Percentiles rank a stretch among this genome's conserved stretches.
Conservation (phyloP, 2,329 filamentous ascomycete species). For the Claviceps digitariae region DNA sequence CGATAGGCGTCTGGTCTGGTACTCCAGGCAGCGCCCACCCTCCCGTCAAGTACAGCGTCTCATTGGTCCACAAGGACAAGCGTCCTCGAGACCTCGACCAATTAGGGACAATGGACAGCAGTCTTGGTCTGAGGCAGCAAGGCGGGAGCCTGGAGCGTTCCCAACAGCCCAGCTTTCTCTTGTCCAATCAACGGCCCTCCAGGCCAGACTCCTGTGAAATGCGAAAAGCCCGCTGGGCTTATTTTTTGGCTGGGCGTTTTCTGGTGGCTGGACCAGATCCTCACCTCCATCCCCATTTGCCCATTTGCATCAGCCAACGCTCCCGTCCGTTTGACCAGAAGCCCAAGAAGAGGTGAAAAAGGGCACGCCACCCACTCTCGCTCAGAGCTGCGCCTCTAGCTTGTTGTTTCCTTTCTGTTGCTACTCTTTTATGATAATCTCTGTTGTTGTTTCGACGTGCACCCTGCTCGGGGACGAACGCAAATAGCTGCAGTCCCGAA, state of each 20-base stretch:
- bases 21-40: background rate
- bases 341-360: slow-evolving; percentile 13
- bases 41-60: slow-evolving; percentile 9
- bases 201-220: slow-evolving; percentile 10
- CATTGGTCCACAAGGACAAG: slow-evolving; percentile 19
- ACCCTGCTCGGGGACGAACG: background rate
- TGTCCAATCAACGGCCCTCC: background rate
- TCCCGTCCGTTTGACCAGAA: slow-evolving; percentile 3
- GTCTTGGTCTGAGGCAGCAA: slow-evolving; percentile 25
- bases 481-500: background rate
- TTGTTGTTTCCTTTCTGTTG: background rate
- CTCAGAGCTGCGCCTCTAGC: slow-evolving; percentile 8
- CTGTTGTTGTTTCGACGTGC: background rate
- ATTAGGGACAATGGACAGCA: slow-evolving; percentile 14
- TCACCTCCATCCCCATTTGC: slow-evolving; percentile 8
- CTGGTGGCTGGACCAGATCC: slow-evolving; percentile 9
- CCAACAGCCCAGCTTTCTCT: background rate
- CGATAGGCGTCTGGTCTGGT: background rate
- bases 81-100: slow-evolving; percentile 10
- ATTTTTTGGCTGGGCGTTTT: slow-evolving; percentile 11
- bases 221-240: slow-evolving; percentile 19
- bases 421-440: slow-evolving; percentile 7
- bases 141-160: background rate
- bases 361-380: slow-evolving; percentile 13
- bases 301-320: too few relatives aligned